phyloP scores from a whole-genome alignment of 2,329 filamentous ascomycete genomes.

The Sarocladiaceae sp. region DNA sequence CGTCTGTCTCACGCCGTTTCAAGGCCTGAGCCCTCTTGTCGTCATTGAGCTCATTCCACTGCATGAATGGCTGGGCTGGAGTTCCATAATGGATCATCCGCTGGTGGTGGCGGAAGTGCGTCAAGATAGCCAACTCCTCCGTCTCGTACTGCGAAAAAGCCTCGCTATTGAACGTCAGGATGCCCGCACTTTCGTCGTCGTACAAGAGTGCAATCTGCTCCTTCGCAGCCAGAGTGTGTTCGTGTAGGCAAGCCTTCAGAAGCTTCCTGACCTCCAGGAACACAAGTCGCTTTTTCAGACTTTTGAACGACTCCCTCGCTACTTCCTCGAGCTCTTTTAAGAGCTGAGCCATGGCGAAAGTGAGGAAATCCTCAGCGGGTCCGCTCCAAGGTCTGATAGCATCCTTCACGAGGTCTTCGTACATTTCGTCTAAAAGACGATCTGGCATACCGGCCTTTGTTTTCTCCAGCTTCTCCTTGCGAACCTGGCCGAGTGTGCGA shows the following conservation, averaged over 20 bases:
- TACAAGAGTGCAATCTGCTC: conserved; percentile 41
- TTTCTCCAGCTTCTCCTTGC: conserved; percentile 48
- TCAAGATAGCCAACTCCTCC: conserved; percentile 41
- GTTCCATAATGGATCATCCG: conserved; percentile 38
- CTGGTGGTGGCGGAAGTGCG: conserved; percentile 43
- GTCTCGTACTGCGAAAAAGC: conserved; percentile 41
- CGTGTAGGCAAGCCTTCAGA: conserved; percentile 39
- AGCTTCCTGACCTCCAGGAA: conserved; percentile 43
- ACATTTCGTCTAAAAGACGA: conserved; percentile 55
- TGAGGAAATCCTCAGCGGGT: conserved; percentile 46
- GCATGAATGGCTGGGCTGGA: conserved; percentile 20
- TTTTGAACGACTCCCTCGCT: conserved; percentile 42
- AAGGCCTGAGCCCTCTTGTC: conserved; percentile 43
- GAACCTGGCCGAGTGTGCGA: conserved; percentile 47
- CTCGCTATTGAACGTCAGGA: conserved; percentile 54
- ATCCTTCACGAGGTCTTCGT: conserved; percentile 52
- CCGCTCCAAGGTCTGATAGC: conserved; percentile 54
- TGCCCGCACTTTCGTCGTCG: conserved; percentile 46
- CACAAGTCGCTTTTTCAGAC: conserved; percentile 42
- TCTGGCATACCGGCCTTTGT: conserved; percentile 55
- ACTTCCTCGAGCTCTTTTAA: conserved; percentile 40
- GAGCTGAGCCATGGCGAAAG: conserved; percentile 44
- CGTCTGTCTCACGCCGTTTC: conserved; percentile 35
- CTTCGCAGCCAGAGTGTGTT: conserved; percentile 25
- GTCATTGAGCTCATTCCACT: conserved; percentile 41